These are phyloP conservation scores for Fusarium sambucinum DNA, from an alignment of 2,329 filamentous ascomycete species.

Conservation along the genomic window DNA sequence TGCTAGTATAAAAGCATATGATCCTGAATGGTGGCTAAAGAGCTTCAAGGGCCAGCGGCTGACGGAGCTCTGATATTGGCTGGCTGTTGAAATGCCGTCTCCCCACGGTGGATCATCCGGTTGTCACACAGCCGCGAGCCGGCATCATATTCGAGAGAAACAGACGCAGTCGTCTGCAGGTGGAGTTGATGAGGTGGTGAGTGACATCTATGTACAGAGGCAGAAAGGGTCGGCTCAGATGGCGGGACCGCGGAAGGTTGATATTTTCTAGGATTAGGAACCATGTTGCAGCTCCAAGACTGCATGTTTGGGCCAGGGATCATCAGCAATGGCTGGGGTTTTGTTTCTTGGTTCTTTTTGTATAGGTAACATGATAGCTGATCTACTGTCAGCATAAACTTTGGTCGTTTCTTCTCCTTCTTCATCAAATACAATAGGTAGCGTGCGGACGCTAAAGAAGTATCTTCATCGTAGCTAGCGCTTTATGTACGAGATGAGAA, in stretches of 20 bases:
- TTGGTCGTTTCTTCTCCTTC: background rate
- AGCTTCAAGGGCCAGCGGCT: conserved; percentile 56
- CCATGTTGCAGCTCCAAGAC: conserved; percentile 16
- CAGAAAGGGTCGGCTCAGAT: conserved; percentile 26
- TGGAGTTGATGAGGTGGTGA: conserved; percentile 40
- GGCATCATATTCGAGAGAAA: conserved; percentile 37
- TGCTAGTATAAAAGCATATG: conserved; percentile 15
- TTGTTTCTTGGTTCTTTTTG: conserved; percentile 26
- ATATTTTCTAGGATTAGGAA: conserved; percentile 17
- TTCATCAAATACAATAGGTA: background rate
- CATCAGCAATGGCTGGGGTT: conserved; percentile 25
- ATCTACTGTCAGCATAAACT: background rate
- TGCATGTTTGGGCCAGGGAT: conserved; percentile 20
- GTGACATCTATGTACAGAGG: conserved; percentile 49
- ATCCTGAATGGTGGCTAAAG: conserved; percentile 19
- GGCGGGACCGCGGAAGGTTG: conserved; percentile 25
- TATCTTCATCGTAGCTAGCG: conserved; percentile 5
- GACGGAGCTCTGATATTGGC: conserved; percentile 67
- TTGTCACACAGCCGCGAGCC: conserved; percentile 48
- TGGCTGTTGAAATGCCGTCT: conserved; percentile 49
- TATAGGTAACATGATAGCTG: background rate
- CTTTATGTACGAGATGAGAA: conserved; percentile 22
- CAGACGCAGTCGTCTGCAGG: conserved; percentile 32
- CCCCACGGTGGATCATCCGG: conserved; percentile 42
- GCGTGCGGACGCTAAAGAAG: background rate